Conservation (phyloP, 2,329 filamentous ascomycete genomes). For the Aspergillus unguis region DNA sequence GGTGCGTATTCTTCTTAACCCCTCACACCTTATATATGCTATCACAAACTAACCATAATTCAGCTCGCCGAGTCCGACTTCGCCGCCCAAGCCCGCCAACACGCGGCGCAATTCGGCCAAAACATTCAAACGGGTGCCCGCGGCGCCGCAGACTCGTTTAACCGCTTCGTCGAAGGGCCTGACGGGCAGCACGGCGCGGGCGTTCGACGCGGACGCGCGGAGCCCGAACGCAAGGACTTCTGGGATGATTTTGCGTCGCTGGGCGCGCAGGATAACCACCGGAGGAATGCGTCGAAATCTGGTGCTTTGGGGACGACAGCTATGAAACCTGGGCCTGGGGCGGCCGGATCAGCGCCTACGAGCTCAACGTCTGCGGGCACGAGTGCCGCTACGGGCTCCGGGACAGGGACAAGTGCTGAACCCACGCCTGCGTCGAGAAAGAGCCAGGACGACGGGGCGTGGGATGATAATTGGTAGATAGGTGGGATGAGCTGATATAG, state of each 20-base stretch:
- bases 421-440: slow-evolving; percentile 27
- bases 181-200: slow-evolving; percentile 54
- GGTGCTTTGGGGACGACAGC: slow-evolving; percentile 62
- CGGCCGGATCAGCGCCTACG: slow-evolving; percentile 6
- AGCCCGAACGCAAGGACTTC: slow-evolving; percentile 73
- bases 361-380: slow-evolving; percentile 21
- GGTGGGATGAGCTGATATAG: slow-evolving; percentile 17
- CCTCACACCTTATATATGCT: not conserved
- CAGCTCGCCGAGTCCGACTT: slow-evolving; percentile 79
- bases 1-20: slow-evolving; percentile 48
- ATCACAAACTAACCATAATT: slow-evolving; percentile 3
- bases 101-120: slow-evolving; percentile 54
- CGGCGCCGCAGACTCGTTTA: slow-evolving; percentile 75
- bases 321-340: slow-evolving; percentile 51
- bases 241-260: slow-evolving; percentile 85
- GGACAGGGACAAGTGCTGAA: slow-evolving; percentile 5
- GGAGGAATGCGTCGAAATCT: slow-evolving; percentile 36
- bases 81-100: slow-evolving; percentile 65
- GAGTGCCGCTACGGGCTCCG: slow-evolving; percentile 14
- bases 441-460: slow-evolving; percentile 52
- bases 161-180: slow-evolving; percentile 79
- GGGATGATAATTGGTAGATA: slow-evolving; percentile 51
- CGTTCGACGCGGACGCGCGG: slow-evolving; percentile 50
- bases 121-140: slow-evolving; percentile 65
- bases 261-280: slow-evolving; percentile 40